Base-by-base conservation (phyloP, 2,329 filamentous ascomycete genomes). In the Akanthomyces dipterigenus region DNA sequence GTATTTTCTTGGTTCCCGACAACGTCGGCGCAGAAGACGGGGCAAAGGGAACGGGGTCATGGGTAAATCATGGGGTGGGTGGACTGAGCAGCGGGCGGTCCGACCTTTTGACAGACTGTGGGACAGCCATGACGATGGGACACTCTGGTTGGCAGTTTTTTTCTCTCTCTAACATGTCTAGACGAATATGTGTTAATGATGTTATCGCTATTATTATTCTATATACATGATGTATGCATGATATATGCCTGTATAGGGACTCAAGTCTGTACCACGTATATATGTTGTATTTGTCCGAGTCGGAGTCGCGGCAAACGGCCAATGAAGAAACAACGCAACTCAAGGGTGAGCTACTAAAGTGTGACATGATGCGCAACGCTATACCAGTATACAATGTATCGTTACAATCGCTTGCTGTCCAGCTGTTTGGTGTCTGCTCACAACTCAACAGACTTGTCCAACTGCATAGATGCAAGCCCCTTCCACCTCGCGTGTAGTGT, bases 101-200 rank as follows among this genome's bases (percentile, higher is more conserved):
- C 24, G 34, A 55, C 22, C 49, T 48, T 49, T 51, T 42, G 40
- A 46, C 49, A 43, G 36, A 48, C 63, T 64, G 64, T 65, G 64
- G 64, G 64, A 65, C 63, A 64, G 62, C 53, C 53, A 56, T 34
- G 51, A 60, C 42, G 28, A 55, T 26, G 31, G 24, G 31, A 9
- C n/a, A 54, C 34, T 54, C 55, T 59, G 63, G 56, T 64, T 64
- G 64, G 63, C 63, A 64, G 63, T 55, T 40, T 36, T 22, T 34
- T 34, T 34, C 31, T 14, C n/a, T 34, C 31, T 14, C n/a, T 11
- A 22, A 50, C 43, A 18, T 34, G 34, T 61, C 31, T 48, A 61
- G 58, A 61, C 31, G 50, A 55, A 22, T 55, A 55, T 16, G 43
- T 43, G 28, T 51, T 60, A 34, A 60, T 60, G 57, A 60, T 46